Evolutionary conservation across 1,139 yeast species (phyloP), one percentile per base, ranked within the genome.

Genomic region (Hansenula sp.): DNA sequence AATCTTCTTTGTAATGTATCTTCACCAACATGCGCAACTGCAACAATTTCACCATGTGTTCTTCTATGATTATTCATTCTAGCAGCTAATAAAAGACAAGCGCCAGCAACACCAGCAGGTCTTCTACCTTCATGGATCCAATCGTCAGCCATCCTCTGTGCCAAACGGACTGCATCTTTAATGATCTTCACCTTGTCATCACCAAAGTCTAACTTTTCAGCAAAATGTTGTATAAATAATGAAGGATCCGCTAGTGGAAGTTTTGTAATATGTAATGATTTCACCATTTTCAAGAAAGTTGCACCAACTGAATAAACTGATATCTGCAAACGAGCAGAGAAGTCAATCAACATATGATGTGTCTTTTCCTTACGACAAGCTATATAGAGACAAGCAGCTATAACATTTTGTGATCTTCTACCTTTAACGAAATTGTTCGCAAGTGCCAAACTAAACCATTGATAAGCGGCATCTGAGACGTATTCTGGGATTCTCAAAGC

Each of bases 61-160:
- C 97, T 73, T 54, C 96, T 75, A 59, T 86, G 81, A 56, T 90
- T 90, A 63, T 92, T 92, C 97, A 92, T 92, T 62, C 98, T 75
- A 4, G 97, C 92, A 0, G 99, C 98, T 39, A 92, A 66, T 37
- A 94, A 62, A 2, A 92, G 74, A 62, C 97, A 89, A 0, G 98
- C 98, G 24, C 98, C 99, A 0, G 98, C 98, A 39, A 92, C 78
- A 56, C 99, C 98, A 0, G 98, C 97, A 0, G 98, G 98, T 46
- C 98, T 74, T 59, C 99, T 76, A 27, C 99, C 99, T 61, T 88
- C 95, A 57, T 83, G 86, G 48, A 92, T 85, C 97, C 97, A 92
- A 59, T 92, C 98, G 38, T 81, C 77, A 19, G 90, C 74, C 99
- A 92, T 92, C 52, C 96, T 71, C 55, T 80, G 88, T 1, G 96